These are phyloP conservation scores for Croton laevigatus DNA, from an alignment of 441 rosid species.

Conservation along the genomic window DNA sequence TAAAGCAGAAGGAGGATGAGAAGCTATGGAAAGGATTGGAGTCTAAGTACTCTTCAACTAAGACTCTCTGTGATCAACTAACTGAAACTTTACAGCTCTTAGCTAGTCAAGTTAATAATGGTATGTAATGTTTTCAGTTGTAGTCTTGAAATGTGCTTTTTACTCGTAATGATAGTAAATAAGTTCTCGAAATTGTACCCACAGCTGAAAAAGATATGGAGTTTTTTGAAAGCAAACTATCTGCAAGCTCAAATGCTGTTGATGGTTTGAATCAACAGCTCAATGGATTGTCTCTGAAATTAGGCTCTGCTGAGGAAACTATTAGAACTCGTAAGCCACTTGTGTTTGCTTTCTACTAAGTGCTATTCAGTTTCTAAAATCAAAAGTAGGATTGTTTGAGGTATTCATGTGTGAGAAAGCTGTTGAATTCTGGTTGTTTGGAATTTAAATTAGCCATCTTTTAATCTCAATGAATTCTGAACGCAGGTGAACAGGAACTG, in stretches of 20 bases:
- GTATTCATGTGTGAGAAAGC: background rate
- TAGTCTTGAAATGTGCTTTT: slow-evolving; percentile 4
- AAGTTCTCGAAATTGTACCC: slow-evolving; percentile 24
- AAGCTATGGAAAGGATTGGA: slow-evolving; percentile 94
- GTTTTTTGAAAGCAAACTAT: slow-evolving; percentile 51
- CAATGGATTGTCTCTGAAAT: slow-evolving; percentile 47
- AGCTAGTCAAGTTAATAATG: slow-evolving; percentile 76
- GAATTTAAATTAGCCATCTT: slow-evolving; percentile 3
- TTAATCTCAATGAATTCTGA: slow-evolving; percentile 19
- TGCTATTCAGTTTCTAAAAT: background rate
- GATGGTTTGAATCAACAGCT: slow-evolving; percentile 57
- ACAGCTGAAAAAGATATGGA: slow-evolving; percentile 78
- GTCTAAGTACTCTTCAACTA: slow-evolving; percentile 87
- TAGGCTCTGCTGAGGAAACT: slow-evolving; percentile 55
- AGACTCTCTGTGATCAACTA: slow-evolving; percentile 72
- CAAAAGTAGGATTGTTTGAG: slow-evolving; percentile 10
- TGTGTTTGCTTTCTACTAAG: background rate
- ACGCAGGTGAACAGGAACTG: slow-evolving; percentile 62
- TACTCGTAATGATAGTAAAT: slow-evolving; percentile 11
- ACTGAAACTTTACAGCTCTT: slow-evolving; percentile 80
- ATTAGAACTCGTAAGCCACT: slow-evolving; percentile 48
- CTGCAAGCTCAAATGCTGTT: slow-evolving; percentile 46
- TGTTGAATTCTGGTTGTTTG: background rate
- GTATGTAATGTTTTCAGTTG: slow-evolving; percentile 32
- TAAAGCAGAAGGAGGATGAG: slow-evolving; percentile 85